A percentile compares a stretch with the other conserved stretches of the same genome.
Evolutionary conservation across 78 protist species (phyloP).

Genomic region (Andalucia godoyi): DNA sequence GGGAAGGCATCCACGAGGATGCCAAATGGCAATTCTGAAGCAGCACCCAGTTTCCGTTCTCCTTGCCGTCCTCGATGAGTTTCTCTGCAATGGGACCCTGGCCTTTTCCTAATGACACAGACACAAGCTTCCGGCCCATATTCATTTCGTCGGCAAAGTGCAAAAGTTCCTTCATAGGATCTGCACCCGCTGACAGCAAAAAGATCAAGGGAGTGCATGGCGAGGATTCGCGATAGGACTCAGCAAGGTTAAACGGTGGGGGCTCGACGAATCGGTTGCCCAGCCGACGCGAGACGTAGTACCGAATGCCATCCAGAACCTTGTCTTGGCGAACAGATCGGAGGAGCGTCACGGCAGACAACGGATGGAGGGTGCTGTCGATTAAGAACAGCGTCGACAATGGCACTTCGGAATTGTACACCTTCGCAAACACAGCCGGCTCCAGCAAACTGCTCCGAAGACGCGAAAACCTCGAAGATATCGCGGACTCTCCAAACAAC

Average conservation of each 20-base stretch:
- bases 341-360: slow-evolving; percentile 34
- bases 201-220: slow-evolving; percentile 42
- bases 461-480: neutral
- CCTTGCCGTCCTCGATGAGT: slow-evolving; percentile 11
- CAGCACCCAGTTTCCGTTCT: slow-evolving; percentile 37
- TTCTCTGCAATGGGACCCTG: slow-evolving; percentile 41
- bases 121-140: slow-evolving; percentile 10
- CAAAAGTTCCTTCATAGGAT: slow-evolving; percentile 38
- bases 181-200: slow-evolving; percentile 49
- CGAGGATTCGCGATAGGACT: slow-evolving; percentile 34
- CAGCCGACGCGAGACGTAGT: slow-evolving; percentile 14
- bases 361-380: neutral
- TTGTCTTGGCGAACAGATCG: slow-evolving; percentile 44
- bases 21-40: slow-evolving; percentile 75
- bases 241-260: slow-evolving; percentile 60
- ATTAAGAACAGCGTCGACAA: neutral
- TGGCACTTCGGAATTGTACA: neutral
- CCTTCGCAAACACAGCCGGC: neutral
- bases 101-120: slow-evolving; percentile 73
- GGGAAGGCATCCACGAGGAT: slow-evolving; percentile 47
- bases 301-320: slow-evolving; percentile 5
- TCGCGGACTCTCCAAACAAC: neutral
- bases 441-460: too few relatives aligned
- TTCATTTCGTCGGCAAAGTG: slow-evolving; percentile 25
- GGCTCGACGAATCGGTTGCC: slow-evolving; percentile 51